Evolutionary conservation across 345 rosid genomes (phyloP).

Genomic region (Eutrema japonicum): DNA sequence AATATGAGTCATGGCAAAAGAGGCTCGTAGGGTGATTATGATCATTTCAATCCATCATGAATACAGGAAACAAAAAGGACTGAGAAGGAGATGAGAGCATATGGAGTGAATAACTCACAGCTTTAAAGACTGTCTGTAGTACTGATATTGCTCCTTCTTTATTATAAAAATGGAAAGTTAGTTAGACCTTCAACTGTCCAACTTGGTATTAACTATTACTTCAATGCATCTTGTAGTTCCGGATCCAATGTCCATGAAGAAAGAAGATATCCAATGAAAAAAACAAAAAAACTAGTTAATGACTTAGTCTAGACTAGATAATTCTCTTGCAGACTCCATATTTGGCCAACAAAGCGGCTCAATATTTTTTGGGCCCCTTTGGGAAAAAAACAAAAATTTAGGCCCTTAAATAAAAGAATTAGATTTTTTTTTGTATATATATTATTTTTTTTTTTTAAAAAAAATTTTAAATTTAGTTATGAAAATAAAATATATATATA

Average conservation of each 20-base stretch:
- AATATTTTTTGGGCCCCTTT: too few species aligned
- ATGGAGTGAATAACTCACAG: constrained; percentile 11
- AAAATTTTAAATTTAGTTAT: too few species aligned
- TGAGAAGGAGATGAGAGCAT: constrained; percentile 10
- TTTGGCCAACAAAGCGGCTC: neutral
- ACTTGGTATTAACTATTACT: constrained; percentile 53
- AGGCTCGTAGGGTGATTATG: neutral
- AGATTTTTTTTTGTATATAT: too few species aligned
- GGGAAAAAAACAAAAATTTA: too few species aligned
- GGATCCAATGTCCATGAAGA: constrained; percentile 55
- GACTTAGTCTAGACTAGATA: neutral
- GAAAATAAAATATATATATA: too few species aligned
- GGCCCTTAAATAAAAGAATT: too few species aligned
- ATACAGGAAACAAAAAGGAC: neutral
- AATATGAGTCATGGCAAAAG: neutral
- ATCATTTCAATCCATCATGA: neutral
- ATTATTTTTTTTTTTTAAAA: too few species aligned
- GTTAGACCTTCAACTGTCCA: constrained; percentile 54
- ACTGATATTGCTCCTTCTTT: constrained; percentile 61
- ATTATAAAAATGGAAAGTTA: constrained; percentile 50
- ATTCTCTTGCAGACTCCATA: neutral
- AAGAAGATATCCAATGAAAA: neutral
- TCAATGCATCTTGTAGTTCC: constrained; percentile 50
- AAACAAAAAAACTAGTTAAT: neutral
- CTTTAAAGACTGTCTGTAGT: constrained; percentile 44